phyloP scores from a whole-genome alignment of 352 stramenopile genomes.

The Blastocystis sp. region DNA sequence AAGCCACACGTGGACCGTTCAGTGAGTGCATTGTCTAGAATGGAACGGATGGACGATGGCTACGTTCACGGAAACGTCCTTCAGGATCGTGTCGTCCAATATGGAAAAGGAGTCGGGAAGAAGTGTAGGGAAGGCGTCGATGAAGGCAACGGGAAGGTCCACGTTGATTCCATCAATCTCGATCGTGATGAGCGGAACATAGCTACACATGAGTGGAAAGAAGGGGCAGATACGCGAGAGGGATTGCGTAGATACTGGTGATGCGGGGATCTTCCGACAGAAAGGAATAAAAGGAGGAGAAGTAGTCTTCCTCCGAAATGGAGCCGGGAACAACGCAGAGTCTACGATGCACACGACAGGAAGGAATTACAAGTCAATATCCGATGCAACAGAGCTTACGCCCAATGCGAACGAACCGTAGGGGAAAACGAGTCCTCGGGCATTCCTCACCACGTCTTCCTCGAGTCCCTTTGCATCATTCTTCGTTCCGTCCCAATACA shows the following conservation, averaged over 20 bases:
- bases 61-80: neutral
- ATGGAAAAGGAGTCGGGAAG: slow-evolving; percentile 4
- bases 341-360: slow-evolving; percentile 1
- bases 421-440: neutral
- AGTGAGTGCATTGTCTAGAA: slow-evolving; percentile 21
- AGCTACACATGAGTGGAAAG: slow-evolving; percentile 11
- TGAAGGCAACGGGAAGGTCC: slow-evolving; percentile 16
- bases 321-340: slow-evolving; percentile 49
- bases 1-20: neutral
- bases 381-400: slow-evolving; percentile 36
- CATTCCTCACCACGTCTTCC: neutral
- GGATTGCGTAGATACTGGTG: slow-evolving; percentile 2
- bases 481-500: neutral
- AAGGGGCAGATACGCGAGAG: neutral
- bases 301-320: slow-evolving; percentile 17
- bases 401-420: slow-evolving; percentile 49
- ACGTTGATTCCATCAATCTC: slow-evolving; percentile 43
- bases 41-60: neutral
- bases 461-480: neutral
- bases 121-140: neutral
- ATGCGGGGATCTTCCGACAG: slow-evolving; percentile 1
- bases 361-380: slow-evolving; percentile 58
- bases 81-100: neutral
- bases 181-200: slow-evolving; percentile 55
- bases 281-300: slow-evolving; percentile 46